phyloP scores from a whole-genome alignment of 306 rosid genomes.

The Trifolium repens region DNA sequence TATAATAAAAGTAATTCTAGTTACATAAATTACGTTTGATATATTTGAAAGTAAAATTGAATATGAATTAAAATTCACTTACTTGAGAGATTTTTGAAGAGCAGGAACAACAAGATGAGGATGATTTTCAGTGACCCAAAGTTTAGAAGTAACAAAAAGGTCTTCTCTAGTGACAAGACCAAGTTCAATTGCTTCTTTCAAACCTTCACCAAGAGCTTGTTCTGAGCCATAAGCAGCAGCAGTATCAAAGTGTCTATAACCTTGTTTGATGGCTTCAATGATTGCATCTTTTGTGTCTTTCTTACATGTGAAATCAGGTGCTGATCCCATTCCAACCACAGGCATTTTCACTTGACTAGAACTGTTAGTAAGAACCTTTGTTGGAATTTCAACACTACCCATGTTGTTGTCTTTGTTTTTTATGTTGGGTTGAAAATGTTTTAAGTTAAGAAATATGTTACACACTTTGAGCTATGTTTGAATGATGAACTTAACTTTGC shows the following conservation, averaged over 20 bases:
- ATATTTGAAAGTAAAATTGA: background rate
- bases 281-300: slow-evolving; percentile 50
- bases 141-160: slow-evolving; percentile 61
- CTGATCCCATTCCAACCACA: slow-evolving; percentile 56
- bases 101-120: slow-evolving; percentile 51
- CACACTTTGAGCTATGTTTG: background rate
- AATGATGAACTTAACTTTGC: background rate
- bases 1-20: too few relatives aligned
- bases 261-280: slow-evolving; percentile 52
- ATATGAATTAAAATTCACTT: background rate
- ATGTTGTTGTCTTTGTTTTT: background rate
- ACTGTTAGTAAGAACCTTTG: slow-evolving; percentile 27
- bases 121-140: slow-evolving; percentile 54
- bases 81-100: slow-evolving; percentile 49
- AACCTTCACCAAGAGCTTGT: slow-evolving; percentile 51
- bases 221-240: slow-evolving; percentile 55
- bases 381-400: slow-evolving; percentile 42
- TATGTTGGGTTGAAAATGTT: background rate
- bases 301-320: slow-evolving; percentile 54
- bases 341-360: slow-evolving; percentile 28
- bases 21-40: too few relatives aligned
- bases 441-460: background rate
- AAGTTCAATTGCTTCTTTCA: slow-evolving; percentile 44
- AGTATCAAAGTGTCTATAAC: slow-evolving; percentile 57
- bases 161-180: slow-evolving; percentile 49